Base-by-base conservation (phyloP, 805 yeast genomes). In the Scheffersomyces ergatensis region DNA sequence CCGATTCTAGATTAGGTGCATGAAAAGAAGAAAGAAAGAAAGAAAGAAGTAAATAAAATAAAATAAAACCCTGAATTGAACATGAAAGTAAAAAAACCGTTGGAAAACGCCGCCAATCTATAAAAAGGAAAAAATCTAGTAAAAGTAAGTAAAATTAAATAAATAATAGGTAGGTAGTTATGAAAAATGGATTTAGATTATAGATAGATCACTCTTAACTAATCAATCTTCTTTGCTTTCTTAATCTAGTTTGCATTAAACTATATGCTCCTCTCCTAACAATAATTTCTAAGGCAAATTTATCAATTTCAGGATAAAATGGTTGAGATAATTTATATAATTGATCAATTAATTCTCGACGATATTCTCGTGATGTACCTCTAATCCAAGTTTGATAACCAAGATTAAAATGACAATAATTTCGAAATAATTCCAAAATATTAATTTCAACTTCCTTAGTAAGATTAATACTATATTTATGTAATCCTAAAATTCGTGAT, bases 371-470 rank as follows among this genome's bases (percentile, higher is more conserved):
- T 1, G 76, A 70, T 0, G 93, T 85, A 53, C 85, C 96, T 47
- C 95, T 72, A 33, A 86, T 82, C 96, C 96, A 89, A 0, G 95
- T 85, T 53, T 78, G 78, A 46, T 79, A 76, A 4, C 96, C 96
- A 21, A 89, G 58, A 21, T 83, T 80, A 60, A 86, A 88, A 4
- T 84, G 82, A 39, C 87, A 71, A 15, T 76, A 79, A 32, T 73
- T 67, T 33, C 71, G 74, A 45, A 83, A 74, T 30, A 82, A 70
- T 34, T 70, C 65, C 25, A 83, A 52, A 14, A 83, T 70, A 34
- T 69, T 69, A 26, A 68, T 62, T 50, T 83, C 89, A 15, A 84
- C 59, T 36, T 66, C 68, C 19, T 75, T 70, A 0, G 88, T 82
- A 50, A 82, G 80, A 25, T 72, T 67, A n/a, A 68, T 57, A 16